Conservation (phyloP, 2,329 filamentous ascomycete species). For the Periconia digitata region DNA sequence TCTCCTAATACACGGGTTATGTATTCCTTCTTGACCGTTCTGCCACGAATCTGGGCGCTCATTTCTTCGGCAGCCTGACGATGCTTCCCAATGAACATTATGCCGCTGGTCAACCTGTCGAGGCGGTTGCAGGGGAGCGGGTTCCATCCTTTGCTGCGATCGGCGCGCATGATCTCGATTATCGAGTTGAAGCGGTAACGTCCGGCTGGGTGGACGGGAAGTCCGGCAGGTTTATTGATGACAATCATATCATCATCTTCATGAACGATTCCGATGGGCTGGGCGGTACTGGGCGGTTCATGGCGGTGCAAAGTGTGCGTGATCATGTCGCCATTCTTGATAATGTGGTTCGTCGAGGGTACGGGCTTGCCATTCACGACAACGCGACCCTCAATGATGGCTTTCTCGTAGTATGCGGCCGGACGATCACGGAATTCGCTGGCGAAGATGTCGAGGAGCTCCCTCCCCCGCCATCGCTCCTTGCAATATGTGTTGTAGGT, state of each 20-base stretch:
- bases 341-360: constrained; percentile 64
- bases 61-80: constrained; percentile 76
- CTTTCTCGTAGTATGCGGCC: constrained; percentile 77
- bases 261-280: constrained; percentile 79
- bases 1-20: constrained; percentile 86
- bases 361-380: constrained; percentile 75
- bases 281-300: constrained; percentile 85
- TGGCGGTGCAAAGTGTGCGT: constrained; percentile 94
- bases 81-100: constrained; percentile 97
- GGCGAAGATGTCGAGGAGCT: constrained; percentile 82
- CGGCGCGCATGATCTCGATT: constrained; percentile 86
- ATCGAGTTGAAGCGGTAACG: constrained; percentile 96
- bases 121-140: constrained; percentile 85
- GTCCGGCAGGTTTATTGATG: constrained; percentile 93
- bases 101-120: constrained; percentile 88
- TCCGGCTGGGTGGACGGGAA: constrained; percentile 93
- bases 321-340: constrained; percentile 88
- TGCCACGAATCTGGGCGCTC: constrained; percentile 71
- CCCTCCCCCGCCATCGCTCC: constrained; percentile 82
- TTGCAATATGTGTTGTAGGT: constrained; percentile 97
- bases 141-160: constrained; percentile 61
- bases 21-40: constrained; percentile 93
- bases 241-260: constrained; percentile 94
- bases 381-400: constrained; percentile 79
- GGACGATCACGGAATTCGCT: constrained; percentile 91